Percentiles rank a stretch among this genome's conserved stretches.
These are phyloP conservation scores for Selaginella tamariscina DNA, from an alignment of 75 land plant species.

Conservation along the genomic window DNA sequence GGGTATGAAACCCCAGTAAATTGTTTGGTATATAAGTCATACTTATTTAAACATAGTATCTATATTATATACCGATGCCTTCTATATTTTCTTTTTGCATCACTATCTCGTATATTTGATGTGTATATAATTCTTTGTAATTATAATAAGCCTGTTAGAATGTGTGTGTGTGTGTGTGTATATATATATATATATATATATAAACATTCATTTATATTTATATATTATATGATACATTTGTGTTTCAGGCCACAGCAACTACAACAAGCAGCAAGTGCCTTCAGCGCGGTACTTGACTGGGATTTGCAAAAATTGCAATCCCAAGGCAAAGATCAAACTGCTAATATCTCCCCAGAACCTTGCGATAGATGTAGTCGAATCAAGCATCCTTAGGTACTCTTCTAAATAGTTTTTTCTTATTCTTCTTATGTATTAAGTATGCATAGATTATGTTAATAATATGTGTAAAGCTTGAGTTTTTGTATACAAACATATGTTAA, in stretches of 20 bases:
- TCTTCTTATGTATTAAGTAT: too few species aligned
- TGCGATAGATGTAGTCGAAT: slow-evolving; percentile 90
- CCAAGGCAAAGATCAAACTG: slow-evolving; percentile 11
- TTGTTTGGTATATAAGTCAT: too few species aligned
- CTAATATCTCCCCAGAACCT: slow-evolving; percentile 18
- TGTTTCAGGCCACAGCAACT: slow-evolving; percentile 64
- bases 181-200: not conserved
- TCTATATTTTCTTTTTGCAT: too few species aligned
- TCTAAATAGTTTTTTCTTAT: too few species aligned
- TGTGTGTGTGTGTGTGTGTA: not conserved
- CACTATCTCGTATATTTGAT: not conserved
- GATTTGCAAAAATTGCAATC: slow-evolving; percentile 58
- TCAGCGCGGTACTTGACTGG: slow-evolving; percentile 58
- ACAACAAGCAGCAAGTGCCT: slow-evolving; percentile 61
- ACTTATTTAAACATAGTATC: too few species aligned
- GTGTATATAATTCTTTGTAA: not conserved
- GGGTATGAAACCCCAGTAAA: too few species aligned
- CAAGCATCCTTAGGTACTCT: not conserved
- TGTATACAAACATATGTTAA: too few species aligned
- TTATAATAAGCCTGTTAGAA: not conserved
- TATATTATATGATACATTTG: not conserved
- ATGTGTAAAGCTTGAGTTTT: too few species aligned
- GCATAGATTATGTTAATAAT: too few species aligned
- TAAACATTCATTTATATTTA: not conserved
- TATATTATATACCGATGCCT: too few species aligned